Evolutionary conservation across 2,329 filamentous ascomycete genomes (phyloP).

Genomic region (Penicillium paneum): DNA sequence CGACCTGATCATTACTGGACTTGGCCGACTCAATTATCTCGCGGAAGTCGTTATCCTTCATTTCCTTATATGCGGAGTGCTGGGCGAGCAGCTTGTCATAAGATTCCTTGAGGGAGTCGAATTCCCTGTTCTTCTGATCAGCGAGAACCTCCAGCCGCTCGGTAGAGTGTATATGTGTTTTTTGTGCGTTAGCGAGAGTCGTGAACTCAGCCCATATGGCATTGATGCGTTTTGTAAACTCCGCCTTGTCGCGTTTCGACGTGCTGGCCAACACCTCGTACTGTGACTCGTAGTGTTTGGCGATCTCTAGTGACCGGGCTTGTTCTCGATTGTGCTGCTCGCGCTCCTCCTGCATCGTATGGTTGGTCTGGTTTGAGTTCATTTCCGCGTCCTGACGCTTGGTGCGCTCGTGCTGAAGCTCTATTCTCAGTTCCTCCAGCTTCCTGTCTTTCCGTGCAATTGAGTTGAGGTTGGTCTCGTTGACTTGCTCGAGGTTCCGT

Average conservation of each 20-base stretch:
- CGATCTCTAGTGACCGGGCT: conserved; percentile 39
- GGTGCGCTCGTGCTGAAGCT: conserved; percentile 43
- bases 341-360: conserved; percentile 40
- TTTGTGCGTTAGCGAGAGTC: conserved; percentile 35
- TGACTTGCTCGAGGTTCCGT: conserved; percentile 45
- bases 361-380: conserved; percentile 36
- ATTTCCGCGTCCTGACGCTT: conserved; percentile 42
- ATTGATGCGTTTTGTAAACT: conserved; percentile 40
- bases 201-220: conserved; percentile 36
- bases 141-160: conserved; percentile 45
- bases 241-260: conserved; percentile 41
- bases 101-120: conserved; percentile 39
- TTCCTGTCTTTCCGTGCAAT: conserved; percentile 48
- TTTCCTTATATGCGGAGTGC: conserved; percentile 44
- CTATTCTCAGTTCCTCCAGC: conserved; percentile 45
- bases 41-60: conserved; percentile 41
- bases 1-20: conserved; percentile 33
- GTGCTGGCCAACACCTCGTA: conserved; percentile 45
- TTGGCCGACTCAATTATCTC: conserved; percentile 31
- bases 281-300: conserved; percentile 40
- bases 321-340: conserved; percentile 41
- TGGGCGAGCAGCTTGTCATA: conserved; percentile 40
- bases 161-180: conserved; percentile 36
- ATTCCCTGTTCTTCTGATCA: conserved; percentile 46
- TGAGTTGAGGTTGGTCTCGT: conserved; percentile 48